phyloP scores from a whole-genome alignment of 2,329 filamentous ascomycete genomes.

The Fulvia fulva region DNA sequence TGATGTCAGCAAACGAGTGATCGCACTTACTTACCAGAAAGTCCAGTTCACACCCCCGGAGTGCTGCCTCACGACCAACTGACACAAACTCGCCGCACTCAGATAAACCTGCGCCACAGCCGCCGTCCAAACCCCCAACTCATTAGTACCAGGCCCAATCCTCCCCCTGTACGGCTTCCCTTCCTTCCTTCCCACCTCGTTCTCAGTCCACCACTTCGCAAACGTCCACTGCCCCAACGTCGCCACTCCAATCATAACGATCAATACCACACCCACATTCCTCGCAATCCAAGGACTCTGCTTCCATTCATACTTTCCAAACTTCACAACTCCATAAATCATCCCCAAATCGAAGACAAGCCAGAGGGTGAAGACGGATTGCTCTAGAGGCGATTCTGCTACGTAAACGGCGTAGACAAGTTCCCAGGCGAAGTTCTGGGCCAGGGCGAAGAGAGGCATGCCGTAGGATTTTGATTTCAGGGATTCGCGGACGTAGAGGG shows the following conservation, averaged over 20 bases:
- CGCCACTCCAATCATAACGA: background rate
- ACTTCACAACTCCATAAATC: background rate
- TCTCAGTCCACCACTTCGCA: background rate
- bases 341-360: background rate
- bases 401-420: background rate
- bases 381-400: background rate
- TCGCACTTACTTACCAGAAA: background rate
- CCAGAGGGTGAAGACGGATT: constrained; percentile 1
- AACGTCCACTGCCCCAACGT: background rate
- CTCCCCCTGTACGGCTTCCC: background rate
- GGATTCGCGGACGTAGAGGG: background rate
- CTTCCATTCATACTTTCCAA: background rate
- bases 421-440: background rate
- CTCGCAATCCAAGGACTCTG: background rate
- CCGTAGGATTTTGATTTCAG: background rate
- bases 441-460: constrained; percentile 3
- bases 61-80: constrained; percentile 1
- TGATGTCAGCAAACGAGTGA: background rate
- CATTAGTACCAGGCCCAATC: background rate
- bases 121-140: background rate
- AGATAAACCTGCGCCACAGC: background rate
- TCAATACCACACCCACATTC: background rate
- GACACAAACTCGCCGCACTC: background rate
- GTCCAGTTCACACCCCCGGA: constrained; percentile 1
- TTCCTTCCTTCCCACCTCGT: background rate